Percentiles rank a stretch among this genome's conserved stretches.
Evolutionary conservation across 2,329 filamentous ascomycete genomes (phyloP).

Genomic region (Cladosporium sp.): DNA sequence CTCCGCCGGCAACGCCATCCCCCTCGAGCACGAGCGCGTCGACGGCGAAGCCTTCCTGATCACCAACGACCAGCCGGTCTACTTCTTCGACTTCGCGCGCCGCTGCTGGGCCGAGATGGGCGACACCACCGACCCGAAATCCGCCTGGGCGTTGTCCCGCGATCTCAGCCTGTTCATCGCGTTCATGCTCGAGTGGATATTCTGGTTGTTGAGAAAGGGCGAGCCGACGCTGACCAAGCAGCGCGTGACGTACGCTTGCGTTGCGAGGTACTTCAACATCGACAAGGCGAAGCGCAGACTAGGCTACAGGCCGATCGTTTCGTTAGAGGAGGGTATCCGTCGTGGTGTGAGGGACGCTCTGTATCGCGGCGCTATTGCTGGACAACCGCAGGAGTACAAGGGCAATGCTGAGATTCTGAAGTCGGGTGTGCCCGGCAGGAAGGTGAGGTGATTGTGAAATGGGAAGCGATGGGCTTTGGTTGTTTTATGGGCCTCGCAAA

Average conservation of each 20-base stretch:
- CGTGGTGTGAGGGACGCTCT: constrained; percentile 47
- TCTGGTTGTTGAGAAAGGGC: constrained; percentile 44
- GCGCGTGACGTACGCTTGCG: constrained; percentile 65
- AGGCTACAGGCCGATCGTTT: constrained; percentile 68
- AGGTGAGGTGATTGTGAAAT: neutral
- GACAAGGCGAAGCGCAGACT: constrained; percentile 70
- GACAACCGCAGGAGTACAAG: constrained; percentile 37
- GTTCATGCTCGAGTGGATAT: constrained; percentile 46
- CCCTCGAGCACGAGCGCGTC: constrained; percentile 49
- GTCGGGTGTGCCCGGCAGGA: constrained; percentile 15
- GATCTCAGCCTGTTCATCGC: constrained; percentile 46
- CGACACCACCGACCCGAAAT: constrained; percentile 32
- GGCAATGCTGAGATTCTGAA: constrained; percentile 26
- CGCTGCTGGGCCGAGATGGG: constrained; percentile 49
- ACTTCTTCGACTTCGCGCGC: constrained; percentile 54
- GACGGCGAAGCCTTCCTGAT: constrained; percentile 55
- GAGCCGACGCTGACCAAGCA: constrained; percentile 49
- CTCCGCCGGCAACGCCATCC: constrained; percentile 34
- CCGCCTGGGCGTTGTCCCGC: constrained; percentile 46
- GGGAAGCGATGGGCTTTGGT: neutral
- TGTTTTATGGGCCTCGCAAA: too few species aligned
- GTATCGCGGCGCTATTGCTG: constrained; percentile 36
- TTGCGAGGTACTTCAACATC: constrained; percentile 78
- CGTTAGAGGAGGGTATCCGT: constrained; percentile 62
- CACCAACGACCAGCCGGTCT: constrained; percentile 52